Base-by-base conservation (phyloP, 371 early-diverging fungal genomes). In the Sporodiniella umbellata region DNA sequence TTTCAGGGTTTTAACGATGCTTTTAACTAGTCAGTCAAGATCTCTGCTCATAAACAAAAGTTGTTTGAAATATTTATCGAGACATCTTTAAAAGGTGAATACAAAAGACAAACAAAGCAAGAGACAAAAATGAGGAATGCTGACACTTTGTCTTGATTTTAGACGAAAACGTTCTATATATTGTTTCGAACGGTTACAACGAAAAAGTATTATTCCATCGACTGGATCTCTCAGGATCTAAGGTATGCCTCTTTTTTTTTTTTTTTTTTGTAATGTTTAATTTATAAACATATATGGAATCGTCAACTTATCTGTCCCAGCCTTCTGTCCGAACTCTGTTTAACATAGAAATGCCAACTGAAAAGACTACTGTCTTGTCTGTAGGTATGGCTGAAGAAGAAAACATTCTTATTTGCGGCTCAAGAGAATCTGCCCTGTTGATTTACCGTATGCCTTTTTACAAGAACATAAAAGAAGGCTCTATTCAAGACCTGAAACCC, bases 341-440 rank as follows among this genome's bases (percentile, higher is more conserved):
- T 48, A 69, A 67, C 37, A 50, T 85, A 10, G 66, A 60, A 25
- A 51, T 71, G 22, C 84, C 84, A 37, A 58, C 58, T 8, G 67
- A 68, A 49, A 70, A 63, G 10, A 73, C 81, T 11, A 75, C 75
- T 12, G 63, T 81, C 1, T 56, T 83, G 39, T 79, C 77, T 17
- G 54, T 74, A 6, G 78, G 69, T 0, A 63, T 70, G 30, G 70
- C 63, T 8, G 66, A 77, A 24, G 48, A 61, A 7, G 51, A 76
- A 25, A 60, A 66, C n/a, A 51, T 86, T 3, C 51, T 81, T 30
- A 60, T 83, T 31, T 79, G 80, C 26, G 84, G 86, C 7, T 79
- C 86, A 2, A 62, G 86, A 47, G 84, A 84, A 54, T 77, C 82
- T 3, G 79, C 81, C 0, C 58, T 86, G 7, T 46, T 79, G 3